Base-by-base conservation (phyloP, 2,329 filamentous ascomycete genomes). In the Rhinocladiella mackenziei region DNA sequence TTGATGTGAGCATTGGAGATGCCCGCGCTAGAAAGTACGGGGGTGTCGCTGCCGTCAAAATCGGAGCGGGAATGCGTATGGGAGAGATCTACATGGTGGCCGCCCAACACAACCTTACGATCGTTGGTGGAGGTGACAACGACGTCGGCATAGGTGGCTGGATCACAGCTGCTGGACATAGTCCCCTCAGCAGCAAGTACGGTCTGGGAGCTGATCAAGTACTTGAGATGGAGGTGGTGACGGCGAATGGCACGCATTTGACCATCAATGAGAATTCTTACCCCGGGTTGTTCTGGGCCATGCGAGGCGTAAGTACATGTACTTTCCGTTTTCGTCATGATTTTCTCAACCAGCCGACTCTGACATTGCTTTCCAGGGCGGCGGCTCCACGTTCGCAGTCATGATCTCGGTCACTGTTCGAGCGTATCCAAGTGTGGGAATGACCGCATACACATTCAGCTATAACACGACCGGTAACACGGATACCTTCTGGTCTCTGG, bases 71-170 rank as follows among this genome's bases (percentile, higher is more conserved):
- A 40, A 70, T 80, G 6, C 67, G 76, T 45, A 73, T 70, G 2
- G 66, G 62, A 25, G 75, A 80, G 48, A 60, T 77, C 1, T 79
- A 79, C 54, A 67, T 68, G 20, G 69, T 67, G 28, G 75, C 74
- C 2, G 56, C 72, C 9, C 59, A 66, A 11, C 58, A 69, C 19
- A 72, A 71, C 0, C 64, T 73, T 33, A 68, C 66, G 0, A 66
- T 78, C 2, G 69, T 80, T 3, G 74, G 72, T 13, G 78, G 78
- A 3, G 73, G 75, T n/a, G 76, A 76, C 40, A 61, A 57, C 50
- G 74, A 70, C 2, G 74, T 81, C 8, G 77, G 76, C 17, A 64
- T 76, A 5, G 74, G 74, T 14, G 66, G 67, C 7, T 70, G 65
- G 52, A 62, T 65, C 5, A 62, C 63, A 29, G 76, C 74, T 9